Evolutionary conservation across 805 yeast genomes (phyloP), one percentile per base, ranked within the genome.

Genomic region (Debaryomyces maramus): DNA sequence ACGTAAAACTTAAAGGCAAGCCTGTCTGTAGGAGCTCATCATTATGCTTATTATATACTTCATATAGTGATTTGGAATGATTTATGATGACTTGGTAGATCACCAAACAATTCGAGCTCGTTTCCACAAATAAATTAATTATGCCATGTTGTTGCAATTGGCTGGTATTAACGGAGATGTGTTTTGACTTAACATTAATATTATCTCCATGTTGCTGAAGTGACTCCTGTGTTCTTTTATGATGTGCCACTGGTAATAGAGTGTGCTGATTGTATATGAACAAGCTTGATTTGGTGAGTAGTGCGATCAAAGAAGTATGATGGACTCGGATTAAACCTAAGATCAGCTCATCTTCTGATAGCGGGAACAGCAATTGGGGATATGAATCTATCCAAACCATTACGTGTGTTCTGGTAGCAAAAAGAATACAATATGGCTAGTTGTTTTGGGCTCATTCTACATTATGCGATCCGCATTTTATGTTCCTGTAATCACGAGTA

Each of bases 161-260:
- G 31, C 63, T 58, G 10, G 74, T 64, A 39, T 73, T 67, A 10
- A 61, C 60, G 5, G 63, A 54, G 13, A 60, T 48, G 27, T 59
- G 53, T 22, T 73, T 71, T 1, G 75, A 61, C 24, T 72, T 55
- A 6, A 78, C 52, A 17, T 58, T 51, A 18, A 50, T 33, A 53
- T 80, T 80, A 6, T 48, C 41, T 1, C 86, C 86, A 58, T 72
- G 73, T 15, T 59, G 58, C 18, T 63, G 59, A 11, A 80, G 42
- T 3, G 81, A 74, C 15, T 63, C 61, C 16, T 51, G 50, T 0
- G 74, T 58, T 39, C 85, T 56, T 5, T 64, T 57, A 47, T 77
- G 79, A 2, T 68, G 67, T 7, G 75, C 71, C 4, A 79, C 57
- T 1, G 81, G 79, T 6, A 67, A 44, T 8, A 63, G 47, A 7